Base-by-base conservation (phyloP, 441 rosid genomes). In the Pelargonium cotyledonis region DNA sequence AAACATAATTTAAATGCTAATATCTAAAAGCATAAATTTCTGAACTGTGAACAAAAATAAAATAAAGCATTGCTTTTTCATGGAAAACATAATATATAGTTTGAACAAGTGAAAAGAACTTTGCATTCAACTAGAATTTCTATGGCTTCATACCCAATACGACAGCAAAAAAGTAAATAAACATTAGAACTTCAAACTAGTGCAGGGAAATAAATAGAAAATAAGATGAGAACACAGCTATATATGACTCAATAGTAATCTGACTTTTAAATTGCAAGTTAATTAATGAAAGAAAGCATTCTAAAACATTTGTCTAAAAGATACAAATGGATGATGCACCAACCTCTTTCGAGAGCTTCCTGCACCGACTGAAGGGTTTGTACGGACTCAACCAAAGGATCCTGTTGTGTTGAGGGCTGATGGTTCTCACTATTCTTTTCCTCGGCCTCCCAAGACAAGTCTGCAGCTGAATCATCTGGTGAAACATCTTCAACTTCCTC, bases 281-380 rank as follows among this genome's bases (percentile, higher is more conserved):
- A 23, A 23, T 23, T 23, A 23, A 23, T 23, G 1, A 23, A 23
- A 23, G 26, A 23, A 21, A 44, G 68, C 38, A 72, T 14, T 6
- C 53, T 19, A 46, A 47, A 31, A 63, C 63, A 65, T 14, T 65
- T 47, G 14, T 8, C 31, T 61, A 74, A 68, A 80, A 47, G 46
- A 44, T 46, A 63, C 46, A 15, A 31, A n/a, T 23, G 26, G 26
- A 23, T 23, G 55, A 68, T 35, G 55, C 46, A 70, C 84, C 4
- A 65, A 89, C 98, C 97, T 74, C 77, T 84, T 81, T 86, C 77
- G 8, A 94, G 88, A 51, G 82, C 88, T 80, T 89, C 85, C 78
- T 89, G 94, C 66, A 82, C 81, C 38, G 82, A 76, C n/a, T 80
- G 86, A 72, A 88, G 91, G 23, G 82, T 70, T 43, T 65, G 73